Percentiles rank a stretch among this genome's conserved stretches.
Evolutionary conservation across 345 rosid species (phyloP).

Genomic region (Noccaea bulbosa): DNA sequence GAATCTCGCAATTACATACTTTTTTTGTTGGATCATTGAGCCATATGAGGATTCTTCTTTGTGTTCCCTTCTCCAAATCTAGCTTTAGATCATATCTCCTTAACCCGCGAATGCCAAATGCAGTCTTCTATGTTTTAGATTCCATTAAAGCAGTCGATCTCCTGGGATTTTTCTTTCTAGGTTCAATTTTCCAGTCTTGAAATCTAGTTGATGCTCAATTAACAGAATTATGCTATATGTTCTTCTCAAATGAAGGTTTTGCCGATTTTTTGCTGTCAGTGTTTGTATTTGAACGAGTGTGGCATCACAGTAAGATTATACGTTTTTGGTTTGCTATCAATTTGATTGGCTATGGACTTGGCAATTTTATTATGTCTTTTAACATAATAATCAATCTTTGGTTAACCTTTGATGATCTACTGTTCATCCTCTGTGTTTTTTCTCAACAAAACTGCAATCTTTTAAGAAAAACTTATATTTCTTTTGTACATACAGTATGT

Average conservation of each 20-base stretch:
- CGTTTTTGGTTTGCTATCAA: background rate
- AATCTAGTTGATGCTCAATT: conserved; percentile 1
- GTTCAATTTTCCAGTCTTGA: background rate
- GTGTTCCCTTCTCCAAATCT: conserved; percentile 8
- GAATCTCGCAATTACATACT: background rate
- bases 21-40: conserved; percentile 15
- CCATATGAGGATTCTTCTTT: conserved; percentile 22
- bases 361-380: background rate
- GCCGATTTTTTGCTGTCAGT: background rate
- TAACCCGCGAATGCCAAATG: conserved; percentile 7
- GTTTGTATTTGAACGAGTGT: background rate
- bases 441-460: background rate
- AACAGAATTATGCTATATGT: background rate
- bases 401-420: background rate
- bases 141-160: background rate
- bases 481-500: conserved; percentile 1
- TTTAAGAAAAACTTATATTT: background rate
- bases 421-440: conserved; percentile 11
- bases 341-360: background rate
- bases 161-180: background rate
- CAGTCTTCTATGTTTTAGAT: conserved; percentile 6
- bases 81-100: conserved; percentile 1
- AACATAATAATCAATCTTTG: background rate
- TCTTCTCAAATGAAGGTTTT: conserved; percentile 9
- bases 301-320: background rate